A percentile compares a stretch with the other conserved stretches of the same genome.
phyloP scores from a whole-genome alignment of 768 basidiomycete genomes.

The Myochromella boudieri region DNA sequence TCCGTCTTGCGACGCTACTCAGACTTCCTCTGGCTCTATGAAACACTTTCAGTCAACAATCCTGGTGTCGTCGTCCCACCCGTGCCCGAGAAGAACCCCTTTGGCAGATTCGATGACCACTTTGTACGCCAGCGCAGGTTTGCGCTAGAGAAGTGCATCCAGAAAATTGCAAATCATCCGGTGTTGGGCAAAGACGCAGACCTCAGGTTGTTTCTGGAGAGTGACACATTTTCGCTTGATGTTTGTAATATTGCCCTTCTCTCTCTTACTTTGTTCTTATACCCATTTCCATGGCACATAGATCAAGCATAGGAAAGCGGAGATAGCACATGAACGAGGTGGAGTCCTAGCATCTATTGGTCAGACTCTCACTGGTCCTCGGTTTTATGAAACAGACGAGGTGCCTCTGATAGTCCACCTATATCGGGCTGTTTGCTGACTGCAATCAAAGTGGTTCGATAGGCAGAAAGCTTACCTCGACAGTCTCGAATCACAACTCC shows the following conservation, averaged over 20 bases:
- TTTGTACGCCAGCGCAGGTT: slow-evolving; percentile 86
- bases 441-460: slow-evolving; percentile 78
- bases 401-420: slow-evolving; percentile 35
- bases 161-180: slow-evolving; percentile 92
- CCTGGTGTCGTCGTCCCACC: slow-evolving; percentile 98
- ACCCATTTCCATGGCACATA: too few relatives aligned
- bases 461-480: slow-evolving; percentile 83
- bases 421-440: background rate
- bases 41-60: slow-evolving; percentile 84
- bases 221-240: slow-evolving; percentile 88
- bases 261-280: too few relatives aligned
- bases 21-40: slow-evolving; percentile 97
- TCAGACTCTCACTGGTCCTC: slow-evolving; percentile 71
- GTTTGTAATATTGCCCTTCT: slow-evolving; percentile 43
- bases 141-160: slow-evolving; percentile 86
- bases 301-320: slow-evolving; percentile 88
- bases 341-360: slow-evolving; percentile 86
- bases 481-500: slow-evolving; percentile 85
- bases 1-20: slow-evolving; percentile 97
- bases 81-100: slow-evolving; percentile 91
- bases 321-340: slow-evolving; percentile 72
- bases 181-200: slow-evolving; percentile 87
- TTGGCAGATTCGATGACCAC: slow-evolving; percentile 89
- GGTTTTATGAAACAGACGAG: slow-evolving; percentile 89
- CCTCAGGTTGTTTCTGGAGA: slow-evolving; percentile 87